phyloP scores from a whole-genome alignment of 257 asterid genomes.

The Fraxinus quadrangulata region DNA sequence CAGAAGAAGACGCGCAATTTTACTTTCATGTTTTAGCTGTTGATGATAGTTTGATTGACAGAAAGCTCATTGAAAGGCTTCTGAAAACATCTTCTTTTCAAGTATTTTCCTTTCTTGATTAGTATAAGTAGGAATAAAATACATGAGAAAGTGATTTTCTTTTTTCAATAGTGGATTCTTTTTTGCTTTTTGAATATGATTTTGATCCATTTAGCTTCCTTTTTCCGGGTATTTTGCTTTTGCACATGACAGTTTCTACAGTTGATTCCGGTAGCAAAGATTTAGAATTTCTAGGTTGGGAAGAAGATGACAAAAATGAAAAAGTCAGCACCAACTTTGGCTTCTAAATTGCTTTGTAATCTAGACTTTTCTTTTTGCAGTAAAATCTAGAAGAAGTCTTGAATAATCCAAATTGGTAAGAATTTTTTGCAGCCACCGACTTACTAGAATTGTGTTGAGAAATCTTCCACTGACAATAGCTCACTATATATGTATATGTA shows the following conservation, averaged over 20 bases:
- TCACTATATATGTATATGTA: no score
- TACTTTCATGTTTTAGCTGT: slow-evolving; percentile 56
- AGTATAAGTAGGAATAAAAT: not conserved
- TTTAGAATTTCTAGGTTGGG: slow-evolving; percentile 53
- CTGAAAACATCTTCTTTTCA: slow-evolving; percentile 59
- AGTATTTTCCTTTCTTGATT: slow-evolving; percentile 26
- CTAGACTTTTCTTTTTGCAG: no score
- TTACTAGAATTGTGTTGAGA: no score
- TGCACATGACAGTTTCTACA: slow-evolving; percentile 45
- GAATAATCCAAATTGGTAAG: no score
- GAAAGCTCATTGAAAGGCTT: slow-evolving; percentile 60
- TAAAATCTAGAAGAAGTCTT: no score
- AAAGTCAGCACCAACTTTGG: no score
- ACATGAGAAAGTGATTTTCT: slow-evolving; percentile 1
- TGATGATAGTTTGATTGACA: slow-evolving; percentile 58
- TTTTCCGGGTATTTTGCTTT: slow-evolving; percentile 16
- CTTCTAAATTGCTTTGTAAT: no score
- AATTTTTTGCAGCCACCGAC: no score
- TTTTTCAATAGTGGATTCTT: not conserved
- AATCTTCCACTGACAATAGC: no score
- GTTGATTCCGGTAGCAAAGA: slow-evolving; percentile 67
- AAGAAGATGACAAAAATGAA: slow-evolving; percentile 24
- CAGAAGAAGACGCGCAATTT: slow-evolving; percentile 42
- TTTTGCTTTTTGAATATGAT: not conserved
- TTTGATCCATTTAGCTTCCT: not conserved